phyloP scores from a whole-genome alignment of 345 rosid genomes.

The Toxicodendron radicans region DNA sequence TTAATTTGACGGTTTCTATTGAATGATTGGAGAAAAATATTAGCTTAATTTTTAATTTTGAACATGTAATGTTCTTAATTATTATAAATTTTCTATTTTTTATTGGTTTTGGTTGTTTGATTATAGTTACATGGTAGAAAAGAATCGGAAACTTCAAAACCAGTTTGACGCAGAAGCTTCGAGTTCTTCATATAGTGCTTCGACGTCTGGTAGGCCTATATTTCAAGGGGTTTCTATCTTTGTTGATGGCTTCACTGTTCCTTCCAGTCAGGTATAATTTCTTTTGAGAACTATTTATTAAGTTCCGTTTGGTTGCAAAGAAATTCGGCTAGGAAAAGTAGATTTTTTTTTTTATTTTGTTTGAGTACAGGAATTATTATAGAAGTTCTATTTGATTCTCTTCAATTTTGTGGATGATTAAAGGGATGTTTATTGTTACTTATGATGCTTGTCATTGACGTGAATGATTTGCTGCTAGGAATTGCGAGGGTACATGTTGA shows the following conservation, averaged over 20 bases:
- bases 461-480: constrained; percentile 42
- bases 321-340: not conserved
- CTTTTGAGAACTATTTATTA: not conserved
- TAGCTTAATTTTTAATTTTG: not conserved
- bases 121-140: constrained; percentile 78
- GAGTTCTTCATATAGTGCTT: constrained; percentile 34
- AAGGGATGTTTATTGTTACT: not conserved
- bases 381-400: not conserved
- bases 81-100: not conserved
- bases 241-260: constrained; percentile 88
- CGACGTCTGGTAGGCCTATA: constrained; percentile 47
- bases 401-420: not conserved
- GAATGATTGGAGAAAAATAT: not conserved
- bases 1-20: not conserved
- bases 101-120: constrained; percentile 8
- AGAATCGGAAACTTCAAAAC: constrained; percentile 75
- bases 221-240: constrained; percentile 86
- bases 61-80: not conserved
- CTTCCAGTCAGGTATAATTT: constrained; percentile 75
- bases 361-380: not conserved
- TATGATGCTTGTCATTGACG: not conserved
- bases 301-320: not conserved
- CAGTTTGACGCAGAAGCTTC: constrained; percentile 71
- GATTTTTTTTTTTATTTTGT: not conserved
- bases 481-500: constrained; percentile 72